phyloP scores from a whole-genome alignment of 768 basidiomycete genomes.

The Thelephora aurantiotincta region DNA sequence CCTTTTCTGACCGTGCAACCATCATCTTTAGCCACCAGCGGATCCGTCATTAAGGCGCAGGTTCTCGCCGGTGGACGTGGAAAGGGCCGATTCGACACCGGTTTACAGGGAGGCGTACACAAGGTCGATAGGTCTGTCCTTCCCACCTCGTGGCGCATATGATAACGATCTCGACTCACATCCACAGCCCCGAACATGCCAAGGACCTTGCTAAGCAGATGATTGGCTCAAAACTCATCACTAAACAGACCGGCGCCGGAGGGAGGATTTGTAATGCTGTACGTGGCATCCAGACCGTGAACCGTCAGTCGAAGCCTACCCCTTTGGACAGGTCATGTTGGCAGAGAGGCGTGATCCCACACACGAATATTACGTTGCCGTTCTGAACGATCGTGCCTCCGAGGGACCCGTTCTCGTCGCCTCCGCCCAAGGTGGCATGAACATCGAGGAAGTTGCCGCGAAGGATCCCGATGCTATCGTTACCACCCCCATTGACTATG shows the following conservation, averaged over 20 bases:
- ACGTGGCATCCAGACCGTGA: constrained; percentile 14
- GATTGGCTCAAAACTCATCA: constrained; percentile 92
- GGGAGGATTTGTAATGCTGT: constrained; percentile 95
- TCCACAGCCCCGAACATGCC: constrained; percentile 68
- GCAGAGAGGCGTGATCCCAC: constrained; percentile 87
- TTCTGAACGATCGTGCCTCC: constrained; percentile 85
- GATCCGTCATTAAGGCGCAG: constrained; percentile 95
- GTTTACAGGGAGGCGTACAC: constrained; percentile 96
- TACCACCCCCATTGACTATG: constrained; percentile 81
- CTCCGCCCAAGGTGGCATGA: constrained; percentile 96
- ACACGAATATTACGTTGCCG: constrained; percentile 97
- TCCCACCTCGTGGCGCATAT: not conserved
- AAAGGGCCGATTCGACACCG: constrained; percentile 93
- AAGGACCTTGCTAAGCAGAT: constrained; percentile 80
- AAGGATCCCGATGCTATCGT: constrained; percentile 92
- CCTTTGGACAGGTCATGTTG: constrained; percentile 73
- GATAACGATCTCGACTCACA: not conserved
- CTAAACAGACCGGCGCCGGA: constrained; percentile 91
- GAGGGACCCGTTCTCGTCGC: constrained; percentile 88
- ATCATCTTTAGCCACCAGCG: constrained; percentile 39
- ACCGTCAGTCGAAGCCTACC: not conserved
- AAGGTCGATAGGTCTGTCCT: constrained; percentile 63
- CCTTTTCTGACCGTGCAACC: not conserved
- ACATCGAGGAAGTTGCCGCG: constrained; percentile 97
- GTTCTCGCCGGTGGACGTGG: constrained; percentile 97